phyloP scores from a whole-genome alignment of 495 filamentous ascomycete genomes.

The Daldinia loculata region DNA sequence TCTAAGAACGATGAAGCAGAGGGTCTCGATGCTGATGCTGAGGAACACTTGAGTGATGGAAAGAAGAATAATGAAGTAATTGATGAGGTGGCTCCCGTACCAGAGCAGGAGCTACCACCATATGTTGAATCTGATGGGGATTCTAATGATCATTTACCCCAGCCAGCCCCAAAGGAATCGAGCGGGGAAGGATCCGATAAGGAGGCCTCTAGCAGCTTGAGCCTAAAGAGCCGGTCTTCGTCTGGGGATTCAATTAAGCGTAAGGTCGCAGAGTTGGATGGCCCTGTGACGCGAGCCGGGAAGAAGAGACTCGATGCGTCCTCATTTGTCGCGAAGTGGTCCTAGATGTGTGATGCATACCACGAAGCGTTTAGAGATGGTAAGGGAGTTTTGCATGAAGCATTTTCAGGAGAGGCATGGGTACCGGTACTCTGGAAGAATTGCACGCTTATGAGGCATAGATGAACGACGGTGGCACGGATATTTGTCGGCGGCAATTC shows the following conservation, averaged over 20 bases:
- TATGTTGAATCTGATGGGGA: not conserved
- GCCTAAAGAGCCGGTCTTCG: not conserved
- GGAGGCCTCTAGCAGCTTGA: not conserved
- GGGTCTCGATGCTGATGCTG: not conserved
- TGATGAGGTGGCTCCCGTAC: not conserved
- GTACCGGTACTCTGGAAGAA: conserved; percentile 1
- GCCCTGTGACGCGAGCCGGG: conserved; percentile 15
- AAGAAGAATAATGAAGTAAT: not conserved
- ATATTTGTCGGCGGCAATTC: conserved; percentile 5
- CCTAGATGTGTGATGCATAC: conserved; percentile 7
- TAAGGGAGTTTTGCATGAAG: conserved; percentile 21
- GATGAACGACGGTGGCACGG: conserved; percentile 5
- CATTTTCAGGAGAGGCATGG: conserved; percentile 31
- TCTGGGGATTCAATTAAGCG: conserved; percentile 15
- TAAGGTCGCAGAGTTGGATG: conserved; percentile 8
- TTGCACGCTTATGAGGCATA: conserved; percentile 6
- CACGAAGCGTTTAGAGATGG: conserved; percentile 5
- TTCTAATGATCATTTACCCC: not conserved
- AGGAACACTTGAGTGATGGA: not conserved
- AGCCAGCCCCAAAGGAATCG: not conserved
- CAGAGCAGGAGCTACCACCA: conserved; percentile 4
- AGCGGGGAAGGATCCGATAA: not conserved
- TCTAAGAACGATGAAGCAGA: no score
- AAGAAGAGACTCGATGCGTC: conserved; percentile 2
- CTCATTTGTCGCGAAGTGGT: not conserved